Evolutionary conservation across 2,329 filamentous ascomycete genomes (phyloP), one percentile per base, ranked within the genome.

Genomic region (Aureobasidium sp.): DNA sequence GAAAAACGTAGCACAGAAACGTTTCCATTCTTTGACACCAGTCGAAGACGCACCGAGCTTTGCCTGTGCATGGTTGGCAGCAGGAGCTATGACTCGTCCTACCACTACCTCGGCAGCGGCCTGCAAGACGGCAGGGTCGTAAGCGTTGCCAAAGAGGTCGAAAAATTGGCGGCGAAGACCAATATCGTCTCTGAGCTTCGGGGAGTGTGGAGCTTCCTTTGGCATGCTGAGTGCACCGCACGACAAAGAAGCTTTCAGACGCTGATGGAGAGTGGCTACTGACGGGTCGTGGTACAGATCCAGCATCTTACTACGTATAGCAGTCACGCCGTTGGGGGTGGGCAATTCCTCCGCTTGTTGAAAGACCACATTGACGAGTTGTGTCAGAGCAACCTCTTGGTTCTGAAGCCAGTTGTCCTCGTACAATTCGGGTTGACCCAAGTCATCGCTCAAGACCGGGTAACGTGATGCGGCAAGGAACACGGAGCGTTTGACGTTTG

Each of bases 351-450:
- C 70, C 0, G 74, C 71, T 5, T 75, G 70, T 39, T 78, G 71
- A 66, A 85, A 83, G 52, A 86, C 72, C 15, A 75, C 75, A 69
- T 87, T 87, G 51, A 84, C 70, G 7, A 87, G 74, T 68, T 86
- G 84, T 0, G 83, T 83, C 48, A 87, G 79, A 41, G 82, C 80
- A 25, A 82, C 74, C 68, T 87, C 84, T 68, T 87, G 84, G 64
- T 86, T 81, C 14, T 75, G 77, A 41, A 87, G 79, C 84, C 84
- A 87, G 62, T 81, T 77, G 49, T 86, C 83, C 67, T 87, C 84
- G 69, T 86, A 86, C 65, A 87, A 75, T 59, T 81, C 77, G n/a
- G 83, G 78, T 52, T 80, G 79, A 2, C 75, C 72, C 29, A 87
- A 75, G 66, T 84, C 78, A 63, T 86, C 82, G 0, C 71, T 67